Conservation (phyloP, 129 eudicot species). For the Saposhnikovia divaricata region DNA sequence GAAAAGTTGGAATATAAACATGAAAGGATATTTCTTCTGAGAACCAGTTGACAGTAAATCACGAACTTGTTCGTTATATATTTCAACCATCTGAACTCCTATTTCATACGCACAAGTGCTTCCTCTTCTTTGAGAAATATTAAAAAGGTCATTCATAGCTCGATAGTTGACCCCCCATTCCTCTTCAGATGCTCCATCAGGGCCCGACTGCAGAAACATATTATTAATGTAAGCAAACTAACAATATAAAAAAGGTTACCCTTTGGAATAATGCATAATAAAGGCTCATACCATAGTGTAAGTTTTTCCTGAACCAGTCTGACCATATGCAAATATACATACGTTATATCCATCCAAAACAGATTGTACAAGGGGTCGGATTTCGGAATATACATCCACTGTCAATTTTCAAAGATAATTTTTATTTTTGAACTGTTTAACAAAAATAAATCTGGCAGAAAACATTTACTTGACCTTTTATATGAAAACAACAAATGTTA, state of each 20-base stretch:
- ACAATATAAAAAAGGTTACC: not conserved
- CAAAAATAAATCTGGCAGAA: not conserved
- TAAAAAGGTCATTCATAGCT: slow-evolving; percentile 7
- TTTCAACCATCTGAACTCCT: slow-evolving; percentile 85
- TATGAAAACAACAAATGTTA: slow-evolving; percentile 7
- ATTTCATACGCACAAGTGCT: slow-evolving; percentile 52
- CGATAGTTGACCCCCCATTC: slow-evolving; percentile 15
- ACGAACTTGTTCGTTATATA: slow-evolving; percentile 84
- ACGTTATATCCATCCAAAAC: slow-evolving; percentile 88
- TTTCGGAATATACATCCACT: slow-evolving; percentile 72
- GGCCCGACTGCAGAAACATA: not conserved
- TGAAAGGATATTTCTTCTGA: slow-evolving; percentile 73
- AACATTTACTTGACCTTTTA: not conserved
- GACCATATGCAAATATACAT: slow-evolving; percentile 93
- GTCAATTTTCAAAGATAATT: slow-evolving; percentile 18
- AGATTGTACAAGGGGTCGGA: slow-evolving; percentile 61
- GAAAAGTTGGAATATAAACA: not conserved
- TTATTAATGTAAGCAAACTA: slow-evolving; percentile 6
- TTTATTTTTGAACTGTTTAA: not conserved
- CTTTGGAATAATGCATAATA: not conserved
- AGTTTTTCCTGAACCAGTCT: slow-evolving; percentile 91
- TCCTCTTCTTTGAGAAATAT: slow-evolving; percentile 52
- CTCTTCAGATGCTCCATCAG: slow-evolving; percentile 9
- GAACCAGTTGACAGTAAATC: slow-evolving; percentile 63
- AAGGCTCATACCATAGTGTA: slow-evolving; percentile 68